Evolutionary conservation across 1,284 basidiomycete genomes (phyloP), one percentile per base, ranked within the genome.

Genomic region (Malassezia brasiliensis): DNA sequence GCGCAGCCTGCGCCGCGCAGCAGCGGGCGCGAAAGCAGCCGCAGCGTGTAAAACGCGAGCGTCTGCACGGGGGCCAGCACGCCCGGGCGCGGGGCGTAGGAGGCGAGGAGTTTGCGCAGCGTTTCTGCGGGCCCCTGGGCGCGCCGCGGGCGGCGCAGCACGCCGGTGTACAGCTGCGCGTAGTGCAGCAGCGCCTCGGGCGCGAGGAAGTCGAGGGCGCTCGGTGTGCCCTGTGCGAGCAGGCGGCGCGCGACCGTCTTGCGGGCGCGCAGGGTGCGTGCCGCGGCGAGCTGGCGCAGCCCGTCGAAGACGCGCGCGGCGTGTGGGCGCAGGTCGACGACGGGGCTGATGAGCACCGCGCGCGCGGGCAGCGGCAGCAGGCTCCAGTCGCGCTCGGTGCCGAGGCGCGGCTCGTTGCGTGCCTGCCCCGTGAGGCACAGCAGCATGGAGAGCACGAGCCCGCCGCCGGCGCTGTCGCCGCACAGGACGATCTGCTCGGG

Each of bases 391-490:
- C 68, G 56, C 49, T 72, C 72, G 1, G 35, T 51, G n/a, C 51
- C 34, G 17, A 32, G 7, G 17, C 17, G 14, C 22, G 10, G 40
- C 7, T 15, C 25, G 11, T 34, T 25, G 11, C 15, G 30, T 4
- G 42, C 25, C 52, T 70, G 69, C 3, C 67, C 71, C 20, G 61
- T 50, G 15, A 74, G 61, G 46, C 61, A 64, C 15, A 73, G 61
- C 5, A 74, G 56, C 58, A 73, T 58, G 36, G 60, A 54, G 63
- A 74, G 68, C 36, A 66, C 52, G 9, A 74, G 46, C 42, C 69
- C 71, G 39, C 62, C 72, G 5, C 72, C 72, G 0, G 71, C 72
- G 40, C 67, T 70, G 49, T 74, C 72, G 32, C 72, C 72, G 1
- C 67, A 66, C n/a, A 74, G 36, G 15, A 64, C 64, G 44, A 74